phyloP scores from a whole-genome alignment of 345 rosid genomes.

The Acer saccharum region DNA sequence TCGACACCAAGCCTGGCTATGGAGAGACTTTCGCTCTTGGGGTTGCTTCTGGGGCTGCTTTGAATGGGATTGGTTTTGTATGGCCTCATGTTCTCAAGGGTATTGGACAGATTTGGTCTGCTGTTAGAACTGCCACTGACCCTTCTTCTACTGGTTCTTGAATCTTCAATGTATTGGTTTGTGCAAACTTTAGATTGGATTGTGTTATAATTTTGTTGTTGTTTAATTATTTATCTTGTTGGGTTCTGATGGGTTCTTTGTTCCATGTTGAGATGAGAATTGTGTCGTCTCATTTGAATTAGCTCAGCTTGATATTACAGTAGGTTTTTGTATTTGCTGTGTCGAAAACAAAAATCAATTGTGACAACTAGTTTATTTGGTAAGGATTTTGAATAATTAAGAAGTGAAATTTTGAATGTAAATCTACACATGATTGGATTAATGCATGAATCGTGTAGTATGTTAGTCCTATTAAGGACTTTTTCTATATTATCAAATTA shows the following conservation, averaged over 20 bases:
- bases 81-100: slow-evolving; percentile 39
- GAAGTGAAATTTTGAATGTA: no score
- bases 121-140: slow-evolving; percentile 58
- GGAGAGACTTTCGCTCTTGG: slow-evolving; percentile 62
- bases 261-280: no score
- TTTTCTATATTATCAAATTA: background rate
- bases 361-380: no score
- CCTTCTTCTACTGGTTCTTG: slow-evolving; percentile 31
- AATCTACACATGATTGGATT: no score
- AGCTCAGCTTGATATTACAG: no score
- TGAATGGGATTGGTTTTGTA: slow-evolving; percentile 50
- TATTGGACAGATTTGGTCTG: slow-evolving; percentile 63
- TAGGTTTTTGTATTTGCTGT: no score
- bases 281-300: no score
- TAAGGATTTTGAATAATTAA: no score
- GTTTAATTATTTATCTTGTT: background rate
- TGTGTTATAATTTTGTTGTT: background rate
- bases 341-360: no score
- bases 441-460: no score
- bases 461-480: background rate
- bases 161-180: background rate
- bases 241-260: background rate
- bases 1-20: slow-evolving; percentile 84
- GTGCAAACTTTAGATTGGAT: background rate
- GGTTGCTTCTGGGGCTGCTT: slow-evolving; percentile 69